Conservation (phyloP, 106 monocot genomes). For the Agapanthus africanus region DNA sequence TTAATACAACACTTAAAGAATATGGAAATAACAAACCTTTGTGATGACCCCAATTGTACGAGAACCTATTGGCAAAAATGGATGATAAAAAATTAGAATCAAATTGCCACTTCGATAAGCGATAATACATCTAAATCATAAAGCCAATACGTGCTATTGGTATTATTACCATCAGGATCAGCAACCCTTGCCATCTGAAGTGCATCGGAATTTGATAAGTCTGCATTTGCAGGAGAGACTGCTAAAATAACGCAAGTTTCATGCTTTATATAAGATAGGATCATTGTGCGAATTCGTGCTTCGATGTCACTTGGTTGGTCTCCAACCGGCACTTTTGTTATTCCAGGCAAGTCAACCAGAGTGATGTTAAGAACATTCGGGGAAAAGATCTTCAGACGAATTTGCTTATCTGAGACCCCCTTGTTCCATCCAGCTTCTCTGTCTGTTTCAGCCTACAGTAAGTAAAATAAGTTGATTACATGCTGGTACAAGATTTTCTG, state of each 20-base stretch:
- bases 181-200: conserved; percentile 84
- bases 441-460: conserved; percentile 65
- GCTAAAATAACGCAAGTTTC: conserved; percentile 82
- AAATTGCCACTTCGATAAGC: not conserved
- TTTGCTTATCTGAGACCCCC: conserved; percentile 78
- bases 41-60: conserved; percentile 96
- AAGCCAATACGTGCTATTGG: too few species aligned
- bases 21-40: conserved; percentile 40
- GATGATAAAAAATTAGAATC: not conserved
- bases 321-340: conserved; percentile 85
- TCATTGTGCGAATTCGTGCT: conserved; percentile 66
- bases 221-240: conserved; percentile 86
- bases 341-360: conserved; percentile 85
- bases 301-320: conserved; percentile 84
- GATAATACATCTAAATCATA: too few species aligned
- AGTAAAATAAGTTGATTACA: not conserved
- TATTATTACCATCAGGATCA: conserved; percentile 77
- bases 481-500: not conserved
- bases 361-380: conserved; percentile 83
- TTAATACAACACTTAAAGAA: not conserved
- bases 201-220: conserved; percentile 86
- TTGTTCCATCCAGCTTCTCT: conserved; percentile 74
- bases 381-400: conserved; percentile 80
- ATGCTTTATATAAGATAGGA: conserved; percentile 69
- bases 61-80: conserved; percentile 27